Evolutionary conservation across 805 yeast species (phyloP), one percentile per base, ranked within the genome.

Genomic region (Wickerhamiella parazyma): DNA sequence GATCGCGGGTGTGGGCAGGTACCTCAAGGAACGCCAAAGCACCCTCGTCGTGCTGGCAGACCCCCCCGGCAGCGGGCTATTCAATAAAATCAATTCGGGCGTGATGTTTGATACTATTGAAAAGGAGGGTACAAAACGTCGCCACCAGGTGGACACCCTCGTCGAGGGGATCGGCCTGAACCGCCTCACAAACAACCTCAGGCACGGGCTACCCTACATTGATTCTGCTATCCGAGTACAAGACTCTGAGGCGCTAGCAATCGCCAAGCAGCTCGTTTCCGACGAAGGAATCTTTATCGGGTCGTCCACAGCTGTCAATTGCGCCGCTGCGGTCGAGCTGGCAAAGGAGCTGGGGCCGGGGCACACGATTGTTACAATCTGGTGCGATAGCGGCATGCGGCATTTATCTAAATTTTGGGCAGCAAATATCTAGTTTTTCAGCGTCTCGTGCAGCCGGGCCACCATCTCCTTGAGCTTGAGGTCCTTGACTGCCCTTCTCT

Each of bases 91-190:
- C 41, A 83, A 83, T 54, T 76, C 65, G 55, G 97, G 96, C 1
- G 97, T 89, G 3, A 86, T 91, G 96, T 89, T 84, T 59, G 94
- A 87, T 54, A 50, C 69, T 2, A 86, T 75, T 6, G 98, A 89
- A 60, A 78, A 72, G 51, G 98, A 89, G 63, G 98, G 98, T 1
- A 82, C 91, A 0, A 69, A 97, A 53, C 71, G 96, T 56, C 67
- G 98, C 52, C 97, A 91, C 60, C 98, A 89, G 62, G 97, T 89
- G 1, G 98, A 89, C 60, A 91, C 97, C 0, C 56, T 87, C 1
- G 78, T 89, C 3, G 98, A 89, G 61, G 98, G 98, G 0, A 80
- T 89, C 22, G 98, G 98, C 0, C 63, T 89, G 46, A 91, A 85
- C 53, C 67, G 98, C 49, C 65, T 91, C 20, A 89, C 98, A 0